Percentiles rank a stretch among this genome's conserved stretches.
phyloP scores from a whole-genome alignment of 495 filamentous ascomycete genomes.

The Neurospora sp. region DNA sequence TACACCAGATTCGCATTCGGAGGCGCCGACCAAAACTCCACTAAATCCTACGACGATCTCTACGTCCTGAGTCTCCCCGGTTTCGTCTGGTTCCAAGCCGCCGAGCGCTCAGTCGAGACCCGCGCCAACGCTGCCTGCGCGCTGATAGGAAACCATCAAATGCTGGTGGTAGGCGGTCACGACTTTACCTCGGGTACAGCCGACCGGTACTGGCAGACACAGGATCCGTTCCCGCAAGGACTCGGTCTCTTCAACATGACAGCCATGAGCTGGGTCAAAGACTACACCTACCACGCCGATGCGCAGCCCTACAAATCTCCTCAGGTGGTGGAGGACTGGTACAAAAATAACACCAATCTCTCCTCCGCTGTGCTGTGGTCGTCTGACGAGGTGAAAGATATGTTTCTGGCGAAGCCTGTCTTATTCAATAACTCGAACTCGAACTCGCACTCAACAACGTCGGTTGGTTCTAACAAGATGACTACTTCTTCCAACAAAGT shows the following conservation, averaged over 20 bases:
- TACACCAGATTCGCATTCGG: neutral
- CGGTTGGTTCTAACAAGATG: neutral
- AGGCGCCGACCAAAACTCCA: neutral
- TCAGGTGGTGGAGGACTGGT: constrained; percentile 2
- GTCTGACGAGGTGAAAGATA: neutral
- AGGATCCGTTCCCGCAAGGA: neutral
- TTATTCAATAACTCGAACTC: neutral
- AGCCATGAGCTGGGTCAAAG: neutral
- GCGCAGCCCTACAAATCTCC: constrained; percentile 6
- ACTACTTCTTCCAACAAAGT: neutral
- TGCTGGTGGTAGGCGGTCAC: neutral
- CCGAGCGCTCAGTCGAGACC: neutral
- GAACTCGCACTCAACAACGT: neutral
- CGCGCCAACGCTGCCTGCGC: neutral
- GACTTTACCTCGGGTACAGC: neutral
- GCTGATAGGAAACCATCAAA: neutral
- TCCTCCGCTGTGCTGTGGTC: constrained; percentile 1
- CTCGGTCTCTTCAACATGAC: neutral
- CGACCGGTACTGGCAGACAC: neutral
- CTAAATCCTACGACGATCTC: neutral
- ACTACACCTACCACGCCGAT: constrained; percentile 4
- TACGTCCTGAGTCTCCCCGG: neutral
- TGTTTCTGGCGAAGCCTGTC: constrained; percentile 1
- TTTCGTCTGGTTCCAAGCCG: neutral
- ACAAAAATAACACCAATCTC: neutral